Base-by-base conservation (phyloP, 345 rosid species). In the Populus euphratica region DNA sequence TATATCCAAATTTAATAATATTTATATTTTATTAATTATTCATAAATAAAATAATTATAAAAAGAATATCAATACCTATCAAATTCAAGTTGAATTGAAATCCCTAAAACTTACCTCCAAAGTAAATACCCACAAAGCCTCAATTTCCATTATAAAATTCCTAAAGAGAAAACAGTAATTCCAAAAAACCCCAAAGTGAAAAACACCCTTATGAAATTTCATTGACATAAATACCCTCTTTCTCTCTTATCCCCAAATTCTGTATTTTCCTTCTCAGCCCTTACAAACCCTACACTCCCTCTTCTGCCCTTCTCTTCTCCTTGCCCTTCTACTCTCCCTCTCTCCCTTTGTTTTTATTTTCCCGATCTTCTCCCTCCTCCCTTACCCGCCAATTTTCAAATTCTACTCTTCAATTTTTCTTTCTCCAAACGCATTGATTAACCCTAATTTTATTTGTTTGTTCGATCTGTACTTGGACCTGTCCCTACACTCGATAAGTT, bases 301-400 rank as follows among this genome's bases (percentile, higher is more conserved):
- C 78, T 79, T 69, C 82, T 79, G 78, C 82, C 78, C 82, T 79
- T 66, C 49, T 6, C 68, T 33, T 14, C 47, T 2, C 50, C 72
- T 21, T 43, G 44, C 66, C 50, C 64, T 23, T 63, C 63, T 66
- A 52, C 74, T 56, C 77, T 59, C 8, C 59, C 41, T 64, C 38
- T 49, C 27, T 62, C 12, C 49, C 38, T 21, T 39, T 8, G 56
- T 72, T 17, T 23, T 43, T 36, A 29, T 7, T 70, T 74, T 77
- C 41, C 82, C 82, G 82, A 79, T 79, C 82, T 69, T 73, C 82
- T 79, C 82, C 81, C 65, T 67, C 10, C 16, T 50, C 25, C 25
- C 72, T 74, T 79, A 74, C 78, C 82, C 82, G 78, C 82, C 82
- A 43, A 1, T 74, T 79, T 79, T 79, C 69, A 73, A 79, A 79